Conservation (phyloP, 306 rosid species). For the Coriaria nepalensis region DNA sequence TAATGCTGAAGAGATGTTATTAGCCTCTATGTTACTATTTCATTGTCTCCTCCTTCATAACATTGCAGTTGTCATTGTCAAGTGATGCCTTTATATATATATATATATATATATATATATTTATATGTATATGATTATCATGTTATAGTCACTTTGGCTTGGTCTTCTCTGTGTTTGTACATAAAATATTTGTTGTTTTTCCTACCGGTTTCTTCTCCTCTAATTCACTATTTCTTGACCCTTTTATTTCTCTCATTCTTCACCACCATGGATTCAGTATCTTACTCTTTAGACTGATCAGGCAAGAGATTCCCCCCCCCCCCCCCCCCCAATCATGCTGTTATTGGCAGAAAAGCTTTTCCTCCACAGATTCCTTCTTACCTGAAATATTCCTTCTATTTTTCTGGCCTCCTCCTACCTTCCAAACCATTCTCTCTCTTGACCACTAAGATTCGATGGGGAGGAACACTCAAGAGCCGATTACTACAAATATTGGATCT, state of each 20-base stretch:
- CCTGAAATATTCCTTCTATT: conserved; percentile 3
- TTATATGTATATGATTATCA: conserved; percentile 24
- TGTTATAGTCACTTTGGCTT: conserved; percentile 12
- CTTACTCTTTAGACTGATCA: no score
- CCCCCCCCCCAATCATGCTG: no score
- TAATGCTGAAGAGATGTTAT: no score
- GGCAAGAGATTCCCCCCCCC: no score
- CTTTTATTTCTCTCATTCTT: not conserved
- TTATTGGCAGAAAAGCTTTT: no score
- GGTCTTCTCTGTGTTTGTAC: conserved; percentile 12
- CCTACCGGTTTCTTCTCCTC: conserved; percentile 5
- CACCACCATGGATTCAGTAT: no score
- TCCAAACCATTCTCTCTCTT: conserved; percentile 6
- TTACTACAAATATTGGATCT: conserved; percentile 30
- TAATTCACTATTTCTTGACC: not conserved
- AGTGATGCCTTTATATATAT: conserved; percentile 7
- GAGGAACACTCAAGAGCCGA: conserved; percentile 42
- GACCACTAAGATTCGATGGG: conserved; percentile 23
- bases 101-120: not conserved
- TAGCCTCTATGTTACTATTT: not conserved
- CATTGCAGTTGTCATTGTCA: conserved; percentile 11
- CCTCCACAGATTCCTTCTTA: no score
- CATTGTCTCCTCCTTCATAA: not conserved
- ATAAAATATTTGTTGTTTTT: conserved; percentile 1
- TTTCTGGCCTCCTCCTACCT: conserved; percentile 5